phyloP scores from a whole-genome alignment of 2,329 filamentous ascomycete species.

The Bretziella fagacearum region DNA sequence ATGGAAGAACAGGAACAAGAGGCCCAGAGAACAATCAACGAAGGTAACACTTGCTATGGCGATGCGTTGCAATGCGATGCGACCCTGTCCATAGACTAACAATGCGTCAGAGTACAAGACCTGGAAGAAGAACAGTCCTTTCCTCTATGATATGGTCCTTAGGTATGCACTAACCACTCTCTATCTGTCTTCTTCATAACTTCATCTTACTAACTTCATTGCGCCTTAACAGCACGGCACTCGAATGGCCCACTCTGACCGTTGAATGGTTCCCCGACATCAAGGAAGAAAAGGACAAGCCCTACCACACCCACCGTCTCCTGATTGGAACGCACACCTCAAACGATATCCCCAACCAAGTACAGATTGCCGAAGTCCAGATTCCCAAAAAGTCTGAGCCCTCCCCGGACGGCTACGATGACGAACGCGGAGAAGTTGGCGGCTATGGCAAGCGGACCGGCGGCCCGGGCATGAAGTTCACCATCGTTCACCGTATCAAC shows the following conservation, averaged over 20 bases:
- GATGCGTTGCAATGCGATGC: neutral
- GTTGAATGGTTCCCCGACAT: conserved; percentile 97
- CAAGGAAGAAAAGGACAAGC: conserved; percentile 72
- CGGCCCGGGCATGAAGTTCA: conserved; percentile 62
- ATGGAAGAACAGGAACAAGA: conserved; percentile 51
- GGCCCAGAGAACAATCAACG: conserved; percentile 83
- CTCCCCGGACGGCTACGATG: conserved; percentile 73
- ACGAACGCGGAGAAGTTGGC: conserved; percentile 81
- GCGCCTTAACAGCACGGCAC: conserved; percentile 46
- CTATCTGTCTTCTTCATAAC: conserved; percentile 6
- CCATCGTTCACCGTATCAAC: conserved; percentile 87
- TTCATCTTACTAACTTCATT: conserved; percentile 6
- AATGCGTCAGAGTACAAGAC: conserved; percentile 73
- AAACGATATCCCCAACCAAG: conserved; percentile 67
- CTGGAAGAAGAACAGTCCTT: conserved; percentile 99
- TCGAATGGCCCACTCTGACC: conserved; percentile 94
- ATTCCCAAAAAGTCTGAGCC: conserved; percentile 64
- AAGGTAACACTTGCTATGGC: conserved; percentile 36
- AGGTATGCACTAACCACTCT: conserved; percentile 31
- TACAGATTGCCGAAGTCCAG: conserved; percentile 88
- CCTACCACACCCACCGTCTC: conserved; percentile 72
- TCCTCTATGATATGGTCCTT: conserved; percentile 95
- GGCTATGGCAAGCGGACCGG: conserved; percentile 68
- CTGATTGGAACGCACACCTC: conserved; percentile 92
- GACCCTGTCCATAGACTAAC: conserved; percentile 14